Evolutionary conservation across 768 basidiomycete genomes (phyloP).

Genomic region (Mrakia frigida): DNA sequence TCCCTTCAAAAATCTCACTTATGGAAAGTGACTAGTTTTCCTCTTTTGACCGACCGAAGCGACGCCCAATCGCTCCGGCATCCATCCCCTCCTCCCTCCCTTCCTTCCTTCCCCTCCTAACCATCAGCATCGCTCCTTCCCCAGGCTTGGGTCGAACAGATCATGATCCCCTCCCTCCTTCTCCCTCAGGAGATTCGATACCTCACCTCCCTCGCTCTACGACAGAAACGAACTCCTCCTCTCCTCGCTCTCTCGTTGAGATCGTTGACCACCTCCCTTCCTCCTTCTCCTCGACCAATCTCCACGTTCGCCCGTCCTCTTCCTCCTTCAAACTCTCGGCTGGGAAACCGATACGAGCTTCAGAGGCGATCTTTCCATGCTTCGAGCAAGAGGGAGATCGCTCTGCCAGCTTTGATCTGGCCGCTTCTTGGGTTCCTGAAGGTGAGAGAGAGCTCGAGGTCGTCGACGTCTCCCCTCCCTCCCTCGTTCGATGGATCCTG

Average conservation of each 20-base stretch:
- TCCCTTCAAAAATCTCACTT: too few relatives aligned
- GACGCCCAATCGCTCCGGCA: not conserved
- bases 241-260: not conserved
- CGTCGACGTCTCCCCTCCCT: not conserved
- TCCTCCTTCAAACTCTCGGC: not conserved
- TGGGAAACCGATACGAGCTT: not conserved
- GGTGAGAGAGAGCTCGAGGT: not conserved
- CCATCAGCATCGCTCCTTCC: not conserved
- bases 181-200: not conserved
- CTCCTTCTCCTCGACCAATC: not conserved
- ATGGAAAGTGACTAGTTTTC: too few relatives aligned
- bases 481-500: not conserved
- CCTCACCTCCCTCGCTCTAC: not conserved
- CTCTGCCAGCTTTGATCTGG: not conserved
- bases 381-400: not conserved
- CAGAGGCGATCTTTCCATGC: not conserved
- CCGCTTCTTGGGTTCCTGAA: not conserved
- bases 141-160: not conserved
- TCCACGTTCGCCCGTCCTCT: not conserved
- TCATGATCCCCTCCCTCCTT: not conserved
- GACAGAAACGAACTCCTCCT: not conserved
- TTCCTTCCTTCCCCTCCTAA: not conserved
- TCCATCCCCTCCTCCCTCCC: not conserved
- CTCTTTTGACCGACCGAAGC: not conserved
- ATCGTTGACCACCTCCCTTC: not conserved